Conservation (phyloP, 1,284 basidiomycete genomes). For the Rhodotorula glutinis region DNA sequence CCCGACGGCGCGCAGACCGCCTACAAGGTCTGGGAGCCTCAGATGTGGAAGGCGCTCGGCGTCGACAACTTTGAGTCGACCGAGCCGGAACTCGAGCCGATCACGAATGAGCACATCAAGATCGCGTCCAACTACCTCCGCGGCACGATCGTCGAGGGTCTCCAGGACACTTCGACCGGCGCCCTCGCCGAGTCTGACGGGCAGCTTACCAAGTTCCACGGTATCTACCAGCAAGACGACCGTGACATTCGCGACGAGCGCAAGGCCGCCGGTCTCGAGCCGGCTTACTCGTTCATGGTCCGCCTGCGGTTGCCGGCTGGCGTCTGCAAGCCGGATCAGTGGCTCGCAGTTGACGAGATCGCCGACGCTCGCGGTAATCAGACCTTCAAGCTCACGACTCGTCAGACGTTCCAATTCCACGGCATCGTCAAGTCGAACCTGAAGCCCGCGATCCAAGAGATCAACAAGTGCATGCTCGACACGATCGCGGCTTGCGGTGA, state of each 20-base stretch:
- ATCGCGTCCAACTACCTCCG: slow-evolving; percentile 91
- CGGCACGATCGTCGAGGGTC: slow-evolving; percentile 87
- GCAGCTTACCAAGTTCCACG: slow-evolving; percentile 97
- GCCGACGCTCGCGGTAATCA: slow-evolving; percentile 91
- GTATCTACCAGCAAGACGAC: slow-evolving; percentile 63
- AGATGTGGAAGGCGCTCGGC: slow-evolving; percentile 89
- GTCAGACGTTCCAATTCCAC: slow-evolving; percentile 99
- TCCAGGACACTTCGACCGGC: slow-evolving; percentile 81
- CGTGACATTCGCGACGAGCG: slow-evolving; percentile 97
- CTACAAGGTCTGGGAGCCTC: slow-evolving; percentile 91
- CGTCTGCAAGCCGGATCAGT: slow-evolving; percentile 86
- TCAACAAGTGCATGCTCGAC: slow-evolving; percentile 87
- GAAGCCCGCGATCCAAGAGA: slow-evolving; percentile 93
- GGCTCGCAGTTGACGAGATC: slow-evolving; percentile 93
- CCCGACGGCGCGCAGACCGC: slow-evolving; percentile 94
- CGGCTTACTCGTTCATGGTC: slow-evolving; percentile 98
- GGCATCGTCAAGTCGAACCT: slow-evolving; percentile 95
- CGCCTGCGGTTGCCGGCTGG: slow-evolving; percentile 93
- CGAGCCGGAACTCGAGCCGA: slow-evolving; percentile 91
- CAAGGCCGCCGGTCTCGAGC: slow-evolving; percentile 86
- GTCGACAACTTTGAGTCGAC: slow-evolving; percentile 84
- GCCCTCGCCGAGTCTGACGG: slow-evolving; percentile 84
- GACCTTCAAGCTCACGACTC: slow-evolving; percentile 95
- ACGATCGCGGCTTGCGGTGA: slow-evolving; percentile 98
- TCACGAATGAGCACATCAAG: slow-evolving; percentile 99